Percentiles rank a stretch among this genome's conserved stretches.
phyloP scores from a whole-genome alignment of 768 basidiomycete species.

The Mycena polygramma region DNA sequence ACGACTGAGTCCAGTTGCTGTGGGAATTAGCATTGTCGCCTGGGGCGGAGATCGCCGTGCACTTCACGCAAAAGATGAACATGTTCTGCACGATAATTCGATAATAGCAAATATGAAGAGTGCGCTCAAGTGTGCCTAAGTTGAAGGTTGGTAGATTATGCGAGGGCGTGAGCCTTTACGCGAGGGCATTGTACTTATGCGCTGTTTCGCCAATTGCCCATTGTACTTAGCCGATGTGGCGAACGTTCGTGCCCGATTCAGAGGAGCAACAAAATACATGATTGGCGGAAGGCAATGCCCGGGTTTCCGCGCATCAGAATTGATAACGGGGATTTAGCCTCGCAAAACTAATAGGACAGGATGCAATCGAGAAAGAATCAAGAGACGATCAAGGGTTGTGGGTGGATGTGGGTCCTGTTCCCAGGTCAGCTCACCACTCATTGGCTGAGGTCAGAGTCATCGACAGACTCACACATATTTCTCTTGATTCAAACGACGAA shows the following conservation, averaged over 20 bases:
- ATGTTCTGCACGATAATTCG: neutral
- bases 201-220: neutral
- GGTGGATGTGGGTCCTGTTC: conserved; percentile 13
- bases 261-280: neutral
- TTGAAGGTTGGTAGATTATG: no score
- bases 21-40: conserved; percentile 3
- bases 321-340: neutral
- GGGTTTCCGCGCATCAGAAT: neutral
- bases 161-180: neutral
- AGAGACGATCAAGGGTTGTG: neutral
- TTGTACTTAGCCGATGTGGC: no score
- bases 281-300: neutral
- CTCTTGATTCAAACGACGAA: neutral
- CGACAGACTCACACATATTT: neutral
- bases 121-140: no score
- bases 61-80: neutral
- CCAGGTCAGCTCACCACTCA: neutral
- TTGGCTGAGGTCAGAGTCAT: neutral
- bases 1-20: neutral
- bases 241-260: no score
- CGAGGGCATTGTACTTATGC: conserved; percentile 10
- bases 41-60: neutral
- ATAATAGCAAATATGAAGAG: no score
- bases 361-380: no score
- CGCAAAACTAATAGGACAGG: no score